Evolutionary conservation across 2,329 filamentous ascomycete genomes (phyloP).

Genomic region (Trichoderma atrobrunneum): DNA sequence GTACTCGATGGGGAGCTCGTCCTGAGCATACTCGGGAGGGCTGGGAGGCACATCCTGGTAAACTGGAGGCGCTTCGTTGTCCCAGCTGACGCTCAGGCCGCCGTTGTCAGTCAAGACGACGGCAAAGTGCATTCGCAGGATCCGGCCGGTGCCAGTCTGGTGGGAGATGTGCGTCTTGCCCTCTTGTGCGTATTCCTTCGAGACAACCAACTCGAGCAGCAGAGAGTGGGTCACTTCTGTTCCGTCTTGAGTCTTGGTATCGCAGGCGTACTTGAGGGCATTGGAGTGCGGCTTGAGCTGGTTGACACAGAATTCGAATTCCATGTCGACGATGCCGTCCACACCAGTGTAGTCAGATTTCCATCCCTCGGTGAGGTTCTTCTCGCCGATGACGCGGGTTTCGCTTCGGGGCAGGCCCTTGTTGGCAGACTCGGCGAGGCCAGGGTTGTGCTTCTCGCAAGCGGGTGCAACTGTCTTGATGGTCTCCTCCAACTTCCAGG

Average conservation of each 20-base stretch:
- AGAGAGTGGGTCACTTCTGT: conserved; percentile 80
- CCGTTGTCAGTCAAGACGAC: conserved; percentile 77
- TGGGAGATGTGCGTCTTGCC: conserved; percentile 67
- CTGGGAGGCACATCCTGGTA: conserved; percentile 91
- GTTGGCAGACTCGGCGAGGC: conserved; percentile 38
- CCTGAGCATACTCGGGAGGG: conserved; percentile 65
- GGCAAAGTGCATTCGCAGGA: conserved; percentile 88
- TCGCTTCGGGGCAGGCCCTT: conserved; percentile 75
- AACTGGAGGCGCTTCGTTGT: conserved; percentile 89
- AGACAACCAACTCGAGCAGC: conserved; percentile 89
- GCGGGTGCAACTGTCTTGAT: conserved; percentile 75
- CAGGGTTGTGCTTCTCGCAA: conserved; percentile 69
- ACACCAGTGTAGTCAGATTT: conserved; percentile 62
- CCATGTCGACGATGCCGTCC: conserved; percentile 46
- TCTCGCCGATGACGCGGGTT: conserved; percentile 72
- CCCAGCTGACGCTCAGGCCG: conserved; percentile 91
- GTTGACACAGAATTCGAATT: conserved; percentile 62
- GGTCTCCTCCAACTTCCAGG: conserved; percentile 90
- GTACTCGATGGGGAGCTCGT: conserved; percentile 37
- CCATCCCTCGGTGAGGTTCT: conserved; percentile 84
- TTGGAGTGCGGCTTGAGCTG: conserved; percentile 45
- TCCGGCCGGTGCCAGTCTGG: conserved; percentile 84
- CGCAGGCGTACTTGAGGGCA: conserved; percentile 66
- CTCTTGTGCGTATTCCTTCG: conserved; percentile 79
- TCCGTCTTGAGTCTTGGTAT: conserved; percentile 70